phyloP scores from a whole-genome alignment of 2,329 filamentous ascomycete species.

The Neophaeococcomyces mojaviensis region DNA sequence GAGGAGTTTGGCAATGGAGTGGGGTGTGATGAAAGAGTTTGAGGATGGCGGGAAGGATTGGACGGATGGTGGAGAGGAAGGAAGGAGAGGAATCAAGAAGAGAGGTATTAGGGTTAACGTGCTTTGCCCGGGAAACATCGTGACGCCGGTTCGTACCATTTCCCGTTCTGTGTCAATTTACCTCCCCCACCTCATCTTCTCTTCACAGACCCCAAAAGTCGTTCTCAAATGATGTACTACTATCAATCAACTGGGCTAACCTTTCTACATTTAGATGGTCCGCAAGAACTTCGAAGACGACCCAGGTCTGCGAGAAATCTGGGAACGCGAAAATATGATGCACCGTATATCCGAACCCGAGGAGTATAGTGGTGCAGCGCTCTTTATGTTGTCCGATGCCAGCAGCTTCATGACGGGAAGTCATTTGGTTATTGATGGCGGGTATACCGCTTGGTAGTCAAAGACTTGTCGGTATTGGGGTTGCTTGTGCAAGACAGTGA shows the following conservation, averaged over 20 bases:
- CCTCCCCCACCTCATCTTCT: too few relatives aligned
- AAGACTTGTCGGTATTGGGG: too few relatives aligned
- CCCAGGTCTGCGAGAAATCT: slow-evolving; percentile 50
- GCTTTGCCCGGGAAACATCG: slow-evolving; percentile 38
- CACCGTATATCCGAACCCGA: slow-evolving; percentile 58
- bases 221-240: too few relatives aligned
- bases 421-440: slow-evolving; percentile 57
- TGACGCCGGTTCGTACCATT: slow-evolving; percentile 44
- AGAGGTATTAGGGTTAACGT: slow-evolving; percentile 43
- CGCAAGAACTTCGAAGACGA: slow-evolving; percentile 38
- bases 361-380: slow-evolving; percentile 56
- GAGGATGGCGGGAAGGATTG: neutral
- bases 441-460: slow-evolving; percentile 43
- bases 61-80: neutral
- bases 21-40: slow-evolving; percentile 32
- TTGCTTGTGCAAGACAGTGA: too few relatives aligned
- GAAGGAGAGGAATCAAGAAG: neutral
- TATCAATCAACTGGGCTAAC: too few relatives aligned
- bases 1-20: slow-evolving; percentile 42
- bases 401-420: slow-evolving; percentile 51
- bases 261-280: slow-evolving; percentile 38
- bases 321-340: slow-evolving; percentile 83
- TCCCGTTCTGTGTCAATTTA: slow-evolving; percentile 20
- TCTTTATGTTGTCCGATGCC: slow-evolving; percentile 42
- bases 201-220: too few relatives aligned